Evolutionary conservation across 306 rosid species (phyloP).

Genomic region (Crotalaria pallida): DNA sequence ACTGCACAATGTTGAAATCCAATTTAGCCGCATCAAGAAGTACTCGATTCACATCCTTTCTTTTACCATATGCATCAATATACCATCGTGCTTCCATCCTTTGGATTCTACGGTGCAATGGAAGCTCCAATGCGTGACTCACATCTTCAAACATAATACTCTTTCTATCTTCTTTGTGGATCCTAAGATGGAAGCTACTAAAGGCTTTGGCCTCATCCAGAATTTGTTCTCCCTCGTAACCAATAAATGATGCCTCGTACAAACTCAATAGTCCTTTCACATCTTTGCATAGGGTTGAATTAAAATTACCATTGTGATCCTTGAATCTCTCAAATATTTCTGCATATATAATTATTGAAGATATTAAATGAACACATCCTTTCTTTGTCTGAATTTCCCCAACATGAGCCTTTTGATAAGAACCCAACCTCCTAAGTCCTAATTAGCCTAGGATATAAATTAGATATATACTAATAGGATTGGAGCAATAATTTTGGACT

Average conservation of each 20-base stretch:
- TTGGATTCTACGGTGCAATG: slow-evolving; percentile 33
- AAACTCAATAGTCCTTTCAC: slow-evolving; percentile 48
- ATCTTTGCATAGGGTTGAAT: slow-evolving; percentile 9
- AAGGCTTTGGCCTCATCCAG: slow-evolving; percentile 50
- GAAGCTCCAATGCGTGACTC: slow-evolving; percentile 44
- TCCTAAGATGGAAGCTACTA: slow-evolving; percentile 23
- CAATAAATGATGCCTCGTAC: slow-evolving; percentile 46
- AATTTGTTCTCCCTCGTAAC: slow-evolving; percentile 41
- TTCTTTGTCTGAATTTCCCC: too few species aligned
- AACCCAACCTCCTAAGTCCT: too few species aligned
- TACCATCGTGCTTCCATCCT: slow-evolving; percentile 51
- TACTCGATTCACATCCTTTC: slow-evolving; percentile 9
- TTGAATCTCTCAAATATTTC: slow-evolving; percentile 43
- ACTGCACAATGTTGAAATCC: slow-evolving; percentile 49
- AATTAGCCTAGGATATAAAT: too few species aligned
- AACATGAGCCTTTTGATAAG: too few species aligned
- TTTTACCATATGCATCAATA: slow-evolving; percentile 39
- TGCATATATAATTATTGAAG: not conserved
- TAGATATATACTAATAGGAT: too few species aligned
- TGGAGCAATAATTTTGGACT: too few species aligned
- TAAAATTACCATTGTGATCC: slow-evolving; percentile 13
- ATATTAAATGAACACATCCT: not conserved
- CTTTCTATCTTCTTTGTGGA: not conserved
- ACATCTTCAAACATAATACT: slow-evolving; percentile 13
- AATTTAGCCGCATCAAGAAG: slow-evolving; percentile 45